Base-by-base conservation (phyloP, 306 rosid species). In the apple (Malus domestica) region DNA sequence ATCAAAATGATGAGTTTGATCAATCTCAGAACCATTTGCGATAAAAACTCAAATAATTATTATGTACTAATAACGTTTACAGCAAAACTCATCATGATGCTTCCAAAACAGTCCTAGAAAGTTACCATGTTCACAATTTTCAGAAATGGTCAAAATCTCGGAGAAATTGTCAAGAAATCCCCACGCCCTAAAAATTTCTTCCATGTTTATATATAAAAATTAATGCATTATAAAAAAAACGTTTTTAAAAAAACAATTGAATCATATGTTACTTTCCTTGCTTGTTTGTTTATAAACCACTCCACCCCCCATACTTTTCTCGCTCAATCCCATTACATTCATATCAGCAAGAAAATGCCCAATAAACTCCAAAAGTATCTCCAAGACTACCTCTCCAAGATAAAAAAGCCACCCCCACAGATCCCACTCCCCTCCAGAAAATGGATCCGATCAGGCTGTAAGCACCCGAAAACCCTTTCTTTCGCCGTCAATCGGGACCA, bases 381-480 rank as follows among this genome's bases (percentile, higher is more conserved):
- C 33, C 80, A 62, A 15, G 78, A 76, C 2, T 90, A 85, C 58
- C 74, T 90, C 77, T 58, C 80, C 19, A 91, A 83, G 83, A 81
- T 91, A 74, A 93, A 83, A 76, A 70, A 23, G 30, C 82, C 85
- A 25, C 73, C 46, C 22, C 71, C 85, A 22, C 82, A 30, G 40
- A 54, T 83, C 77, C 77, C 52, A 1, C 32, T 86, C 66, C 75
- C 92, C 30, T 91, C 98, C 4, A 90, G 85, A 71, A 79, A 46
- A 44, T 89, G 89, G 92, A 77, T 87, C n/a, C 81, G 85, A 67
- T 73, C 81, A 3, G 75, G 76, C 8, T 90, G 97, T 77, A 90
- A 77, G 65, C 89, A 87, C 46, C 88, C 96, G 0, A 88, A 80
- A 60, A 93, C 97, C 18, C 82, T 81, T 13, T 93, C 98, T 0